Evolutionary conservation across 2,329 filamentous ascomycete genomes (phyloP).

Genomic region (Cercospora sp.): DNA sequence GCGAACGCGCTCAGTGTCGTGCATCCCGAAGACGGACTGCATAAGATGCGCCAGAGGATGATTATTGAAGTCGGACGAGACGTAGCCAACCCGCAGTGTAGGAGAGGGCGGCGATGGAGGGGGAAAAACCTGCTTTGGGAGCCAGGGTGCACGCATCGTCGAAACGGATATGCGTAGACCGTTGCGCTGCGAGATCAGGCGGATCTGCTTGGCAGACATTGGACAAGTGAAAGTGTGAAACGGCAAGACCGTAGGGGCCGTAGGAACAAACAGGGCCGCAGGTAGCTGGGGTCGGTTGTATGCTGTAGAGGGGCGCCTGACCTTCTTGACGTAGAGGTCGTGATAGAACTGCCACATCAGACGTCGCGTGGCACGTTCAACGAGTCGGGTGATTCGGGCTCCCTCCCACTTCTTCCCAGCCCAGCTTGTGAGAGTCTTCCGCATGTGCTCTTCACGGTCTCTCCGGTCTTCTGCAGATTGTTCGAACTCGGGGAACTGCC

Average conservation of each 20-base stretch:
- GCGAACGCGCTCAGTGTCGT: constrained; percentile 70
- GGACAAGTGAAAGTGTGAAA: constrained; percentile 98
- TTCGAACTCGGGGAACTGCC: constrained; percentile 49
- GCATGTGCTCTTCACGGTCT: constrained; percentile 43
- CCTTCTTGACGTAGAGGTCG: constrained; percentile 69
- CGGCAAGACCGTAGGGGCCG: constrained; percentile 89
- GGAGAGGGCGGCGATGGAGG: constrained; percentile 81
- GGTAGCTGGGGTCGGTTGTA: constrained; percentile 78
- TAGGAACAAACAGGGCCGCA: constrained; percentile 70
- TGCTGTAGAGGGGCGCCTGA: constrained; percentile 56
- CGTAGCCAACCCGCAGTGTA: constrained; percentile 87
- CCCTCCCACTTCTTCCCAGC: constrained; percentile 81
- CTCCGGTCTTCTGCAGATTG: constrained; percentile 35
- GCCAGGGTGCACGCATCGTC: constrained; percentile 82
- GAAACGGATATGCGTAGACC: constrained; percentile 89
- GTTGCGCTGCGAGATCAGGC: constrained; percentile 92
- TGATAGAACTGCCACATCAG: constrained; percentile 85
- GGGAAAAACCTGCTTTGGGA: constrained; percentile 76
- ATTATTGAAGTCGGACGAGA: constrained; percentile 99
- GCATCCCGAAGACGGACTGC: constrained; percentile 97
- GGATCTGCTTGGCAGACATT: constrained; percentile 84
- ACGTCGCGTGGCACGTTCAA: constrained; percentile 79
- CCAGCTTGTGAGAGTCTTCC: constrained; percentile 54
- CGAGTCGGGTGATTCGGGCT: constrained; percentile 74
- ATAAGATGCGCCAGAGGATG: constrained; percentile 95